These are phyloP conservation scores for Phyllostachys edulis DNA, from an alignment of 176 grass and related monocot species.

Conservation along the genomic window DNA sequence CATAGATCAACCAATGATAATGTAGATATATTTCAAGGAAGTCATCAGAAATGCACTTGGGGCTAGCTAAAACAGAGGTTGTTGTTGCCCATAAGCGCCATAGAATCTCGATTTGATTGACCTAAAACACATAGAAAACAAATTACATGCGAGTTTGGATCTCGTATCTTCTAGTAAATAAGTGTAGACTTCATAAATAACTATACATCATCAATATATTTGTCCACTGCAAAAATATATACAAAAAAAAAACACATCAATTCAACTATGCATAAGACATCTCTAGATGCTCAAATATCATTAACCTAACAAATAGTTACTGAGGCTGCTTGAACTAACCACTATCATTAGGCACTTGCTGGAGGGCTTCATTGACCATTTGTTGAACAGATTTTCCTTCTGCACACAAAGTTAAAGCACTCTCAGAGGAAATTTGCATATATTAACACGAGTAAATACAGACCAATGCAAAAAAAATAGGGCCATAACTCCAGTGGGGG, in stretches of 20 bases:
- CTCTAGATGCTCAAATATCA: conserved; percentile 14
- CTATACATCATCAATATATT: conserved; percentile 83
- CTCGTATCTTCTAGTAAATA: background rate
- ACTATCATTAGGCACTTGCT: conserved; percentile 76
- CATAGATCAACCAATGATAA: background rate
- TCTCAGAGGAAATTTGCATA: conserved; percentile 10
- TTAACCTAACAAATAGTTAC: conserved; percentile 1
- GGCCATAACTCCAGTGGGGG: no score
- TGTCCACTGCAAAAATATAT: conserved; percentile 69
- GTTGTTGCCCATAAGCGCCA: conserved; percentile 90
- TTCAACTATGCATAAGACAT: background rate
- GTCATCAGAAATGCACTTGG: conserved; percentile 50
- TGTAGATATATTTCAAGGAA: background rate
- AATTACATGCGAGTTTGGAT: conserved; percentile 2
- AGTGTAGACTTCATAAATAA: conserved; percentile 23
- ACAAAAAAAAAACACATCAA: conserved; percentile 41
- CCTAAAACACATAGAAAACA: conserved; percentile 40
- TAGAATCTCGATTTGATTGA: conserved; percentile 97
- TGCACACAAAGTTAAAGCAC: conserved; percentile 36
- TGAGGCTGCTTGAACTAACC: conserved; percentile 44
- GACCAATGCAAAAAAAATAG: no score
- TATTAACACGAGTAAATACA: background rate
- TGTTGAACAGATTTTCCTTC: conserved; percentile 98
- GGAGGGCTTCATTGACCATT: conserved; percentile 97
- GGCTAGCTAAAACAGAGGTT: conserved; percentile 96